phyloP scores from a whole-genome alignment of 345 rosid species.

The Boechera stricta region DNA sequence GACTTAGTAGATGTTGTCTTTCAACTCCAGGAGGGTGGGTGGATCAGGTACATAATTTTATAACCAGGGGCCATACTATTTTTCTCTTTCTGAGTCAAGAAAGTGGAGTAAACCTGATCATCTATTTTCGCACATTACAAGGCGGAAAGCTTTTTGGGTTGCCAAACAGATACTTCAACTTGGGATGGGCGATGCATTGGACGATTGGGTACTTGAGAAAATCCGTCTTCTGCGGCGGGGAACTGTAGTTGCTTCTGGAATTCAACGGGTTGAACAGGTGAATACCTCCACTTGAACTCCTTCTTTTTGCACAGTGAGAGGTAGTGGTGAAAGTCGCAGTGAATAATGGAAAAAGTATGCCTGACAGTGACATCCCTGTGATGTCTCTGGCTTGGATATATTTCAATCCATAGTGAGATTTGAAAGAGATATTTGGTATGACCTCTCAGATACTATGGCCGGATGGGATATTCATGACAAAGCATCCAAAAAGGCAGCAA shows the following conservation, averaged over 20 bases:
- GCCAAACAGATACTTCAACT: constrained; percentile 96
- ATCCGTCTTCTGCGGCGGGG: constrained; percentile 86
- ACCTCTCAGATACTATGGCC: constrained; percentile 92
- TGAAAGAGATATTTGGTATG: constrained; percentile 13
- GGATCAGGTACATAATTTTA: constrained; percentile 79
- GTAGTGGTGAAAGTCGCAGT: constrained; percentile 1
- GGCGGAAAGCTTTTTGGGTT: constrained; percentile 99
- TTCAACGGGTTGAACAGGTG: constrained; percentile 91
- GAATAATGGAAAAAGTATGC: background rate
- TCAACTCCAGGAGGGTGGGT: constrained; percentile 98
- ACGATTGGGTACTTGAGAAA: constrained; percentile 97
- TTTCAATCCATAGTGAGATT: constrained; percentile 8
- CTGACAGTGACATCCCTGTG: constrained; percentile 19
- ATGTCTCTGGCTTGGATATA: constrained; percentile 9
- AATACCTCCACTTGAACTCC: constrained; percentile 20
- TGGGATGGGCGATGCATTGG: constrained; percentile 99
- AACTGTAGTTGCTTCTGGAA: constrained; percentile 84
- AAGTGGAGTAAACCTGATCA: constrained; percentile 25
- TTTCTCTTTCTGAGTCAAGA: constrained; percentile 1
- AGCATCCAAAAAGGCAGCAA: constrained; percentile 81
- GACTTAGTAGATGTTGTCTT: constrained; percentile 92
- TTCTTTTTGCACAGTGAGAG: constrained; percentile 7
- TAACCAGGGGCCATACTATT: background rate
- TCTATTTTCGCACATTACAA: constrained; percentile 44
- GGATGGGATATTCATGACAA: constrained; percentile 94